Evolutionary conservation across 371 early-diverging fungal species (phyloP).

Genomic region (Dinochytrium kinnereticum): DNA sequence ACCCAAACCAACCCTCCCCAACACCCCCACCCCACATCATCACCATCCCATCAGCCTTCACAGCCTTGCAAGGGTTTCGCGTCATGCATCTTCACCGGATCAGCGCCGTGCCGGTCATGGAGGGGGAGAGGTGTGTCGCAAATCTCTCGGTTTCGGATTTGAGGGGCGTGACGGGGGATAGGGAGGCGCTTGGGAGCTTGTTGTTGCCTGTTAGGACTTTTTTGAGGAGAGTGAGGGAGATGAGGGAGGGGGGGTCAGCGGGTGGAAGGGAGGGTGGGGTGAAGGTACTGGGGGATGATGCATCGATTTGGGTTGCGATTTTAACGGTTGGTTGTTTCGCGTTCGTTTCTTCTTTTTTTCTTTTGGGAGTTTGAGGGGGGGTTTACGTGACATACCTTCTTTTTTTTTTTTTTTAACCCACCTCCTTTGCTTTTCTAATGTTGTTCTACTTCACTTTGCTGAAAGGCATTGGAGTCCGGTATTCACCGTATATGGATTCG

Average conservation of each 20-base stretch:
- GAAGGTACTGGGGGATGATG: neutral
- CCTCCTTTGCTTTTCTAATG: no score
- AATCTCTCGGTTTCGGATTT: slow-evolving; percentile 54
- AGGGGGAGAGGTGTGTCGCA: slow-evolving; percentile 45
- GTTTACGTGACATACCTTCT: neutral
- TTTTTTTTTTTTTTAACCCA: neutral
- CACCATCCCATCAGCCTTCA: neutral
- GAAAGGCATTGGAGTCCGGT: slow-evolving; percentile 24
- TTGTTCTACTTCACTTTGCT: no score
- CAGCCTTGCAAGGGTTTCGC: neutral
- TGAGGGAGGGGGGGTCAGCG: neutral
- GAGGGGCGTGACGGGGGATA: slow-evolving; percentile 44
- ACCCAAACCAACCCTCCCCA: slow-evolving; percentile 12
- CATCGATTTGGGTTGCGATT: neutral
- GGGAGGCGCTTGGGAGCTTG: slow-evolving; percentile 35
- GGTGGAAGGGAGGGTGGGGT: neutral
- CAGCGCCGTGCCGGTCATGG: slow-evolving; percentile 41
- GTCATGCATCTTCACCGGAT: slow-evolving; percentile 20
- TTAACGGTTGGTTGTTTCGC: neutral
- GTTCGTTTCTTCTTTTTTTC: neutral
- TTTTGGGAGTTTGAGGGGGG: neutral
- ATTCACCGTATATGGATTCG: slow-evolving; percentile 55
- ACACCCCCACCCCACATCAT: neutral
- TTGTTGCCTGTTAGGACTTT: slow-evolving; percentile 45
- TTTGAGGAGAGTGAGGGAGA: slow-evolving; percentile 32